Evolutionary conservation across 1,284 basidiomycete species (phyloP).

Genomic region (Mycena sp.): DNA sequence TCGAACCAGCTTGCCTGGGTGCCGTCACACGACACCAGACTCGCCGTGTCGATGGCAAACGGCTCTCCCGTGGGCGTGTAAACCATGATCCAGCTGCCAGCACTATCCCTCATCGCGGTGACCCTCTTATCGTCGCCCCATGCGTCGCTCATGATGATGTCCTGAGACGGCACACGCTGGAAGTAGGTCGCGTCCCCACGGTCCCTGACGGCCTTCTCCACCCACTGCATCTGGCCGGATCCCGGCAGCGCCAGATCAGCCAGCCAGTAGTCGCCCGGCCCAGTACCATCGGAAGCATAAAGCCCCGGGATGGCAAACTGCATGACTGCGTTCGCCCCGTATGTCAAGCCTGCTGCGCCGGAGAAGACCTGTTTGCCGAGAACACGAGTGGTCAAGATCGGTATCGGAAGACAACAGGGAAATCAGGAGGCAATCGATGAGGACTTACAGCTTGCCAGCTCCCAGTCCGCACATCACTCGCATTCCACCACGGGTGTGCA

Average conservation of each 20-base stretch:
- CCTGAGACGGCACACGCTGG: constrained; percentile 2
- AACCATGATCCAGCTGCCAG: constrained; percentile 4
- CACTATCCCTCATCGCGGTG: constrained; percentile 3
- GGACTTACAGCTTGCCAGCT: constrained; percentile 3
- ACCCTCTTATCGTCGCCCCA: background rate
- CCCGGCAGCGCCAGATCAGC: constrained; percentile 1
- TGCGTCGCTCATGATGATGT: constrained; percentile 4
- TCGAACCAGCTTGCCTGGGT: constrained; percentile 1
- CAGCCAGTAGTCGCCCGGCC: background rate
- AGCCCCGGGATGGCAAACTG: constrained; percentile 1
- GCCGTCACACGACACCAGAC: constrained; percentile 1
- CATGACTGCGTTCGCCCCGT: constrained; percentile 8
- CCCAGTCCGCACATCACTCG: constrained; percentile 1
- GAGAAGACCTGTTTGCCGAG: background rate
- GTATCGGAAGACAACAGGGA: background rate
- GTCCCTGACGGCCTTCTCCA: background rate
- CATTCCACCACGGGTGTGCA: constrained; percentile 1
- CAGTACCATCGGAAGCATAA: background rate
- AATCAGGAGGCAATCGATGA: background rate
- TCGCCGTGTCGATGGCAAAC: constrained; percentile 1
- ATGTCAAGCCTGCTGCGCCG: constrained; percentile 9
- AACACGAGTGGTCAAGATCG: background rate
- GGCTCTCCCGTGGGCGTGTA: constrained; percentile 1
- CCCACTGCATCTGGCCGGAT: constrained; percentile 3
- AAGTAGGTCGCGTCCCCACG: constrained; percentile 1